Evolutionary conservation across 1,284 basidiomycete species (phyloP), one percentile per base, ranked within the genome.

Genomic region (Hypsizygus ulmarius): DNA sequence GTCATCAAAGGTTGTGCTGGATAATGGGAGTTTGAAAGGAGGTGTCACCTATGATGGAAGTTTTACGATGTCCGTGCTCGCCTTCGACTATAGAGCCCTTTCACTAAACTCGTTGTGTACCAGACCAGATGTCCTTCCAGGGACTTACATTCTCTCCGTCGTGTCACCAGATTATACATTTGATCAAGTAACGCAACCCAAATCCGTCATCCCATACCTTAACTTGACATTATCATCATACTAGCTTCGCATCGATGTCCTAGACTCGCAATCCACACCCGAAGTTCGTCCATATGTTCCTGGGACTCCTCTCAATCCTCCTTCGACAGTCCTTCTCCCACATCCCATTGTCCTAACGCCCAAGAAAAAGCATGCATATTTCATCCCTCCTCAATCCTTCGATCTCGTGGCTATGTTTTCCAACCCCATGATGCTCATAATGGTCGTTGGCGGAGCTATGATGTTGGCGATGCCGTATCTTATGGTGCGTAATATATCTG

Each of bases 401-500:
- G 87, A 90, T 64, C 57, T 92, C 19, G 49, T 90, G 45, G 81
- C 74, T 39, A 88, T 93, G 86, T 72, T 94, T 60, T 83, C 87
- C 59, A 92, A 81, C 62, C 91, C 91, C 2, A 93, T 94, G 91
- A 86, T 91, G 69, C 69, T 94, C 50, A 80, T 93, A 70, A 89
- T 91, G 85, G 70, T 85, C 14, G 72, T 79, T 55, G 84, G 75
- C 36, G 90, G 77, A 25, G 68, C 71, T 28, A 80, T 93, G 78
- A 79, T 90, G 67, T 67, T 90, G 15, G 79, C 73, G n/a, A 81
- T 86, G 77, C 91, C 91, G 1, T 91, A 88, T 63, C 64, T 93
- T 52, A 86, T 87, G 74, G 90, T 91, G 54, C 52, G 78, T 6
- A 12, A n/a, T 11, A 5, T 3, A 6, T 11, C 19, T n/a, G 5